phyloP scores from a whole-genome alignment of 177 flowering plant species.

The Vitis hybrid region DNA sequence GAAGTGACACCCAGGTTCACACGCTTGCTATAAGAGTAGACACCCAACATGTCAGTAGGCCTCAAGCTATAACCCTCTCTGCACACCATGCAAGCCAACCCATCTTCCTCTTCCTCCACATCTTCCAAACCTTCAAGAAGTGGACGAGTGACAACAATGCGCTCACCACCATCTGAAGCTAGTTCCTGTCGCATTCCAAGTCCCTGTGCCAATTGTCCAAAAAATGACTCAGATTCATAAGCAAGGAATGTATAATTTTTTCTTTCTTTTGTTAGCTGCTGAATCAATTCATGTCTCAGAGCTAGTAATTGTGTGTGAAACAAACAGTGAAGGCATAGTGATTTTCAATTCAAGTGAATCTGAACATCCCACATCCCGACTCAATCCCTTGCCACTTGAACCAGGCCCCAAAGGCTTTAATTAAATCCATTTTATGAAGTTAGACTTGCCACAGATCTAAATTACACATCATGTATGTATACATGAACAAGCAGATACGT shows the following conservation, averaged over 20 bases:
- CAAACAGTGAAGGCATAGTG: too few relatives aligned
- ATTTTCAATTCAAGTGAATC: too few relatives aligned
- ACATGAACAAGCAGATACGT: too few relatives aligned
- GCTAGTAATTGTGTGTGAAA: background rate
- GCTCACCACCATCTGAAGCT: constrained; percentile 87
- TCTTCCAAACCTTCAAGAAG: constrained; percentile 92
- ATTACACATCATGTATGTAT: too few relatives aligned
- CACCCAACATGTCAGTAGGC: constrained; percentile 88
- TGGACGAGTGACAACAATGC: constrained; percentile 79
- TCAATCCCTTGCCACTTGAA: too few relatives aligned
- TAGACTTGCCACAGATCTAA: too few relatives aligned
- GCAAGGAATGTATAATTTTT: background rate
- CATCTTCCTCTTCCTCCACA: constrained; percentile 93
- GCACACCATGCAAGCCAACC: constrained; percentile 98
- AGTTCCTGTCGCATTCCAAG: constrained; percentile 88
- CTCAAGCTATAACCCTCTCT: constrained; percentile 94
- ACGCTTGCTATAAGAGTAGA: constrained; percentile 93
- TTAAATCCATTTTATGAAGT: too few relatives aligned
- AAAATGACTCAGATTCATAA: background rate
- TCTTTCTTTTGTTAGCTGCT: background rate
- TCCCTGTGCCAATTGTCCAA: constrained; percentile 41
- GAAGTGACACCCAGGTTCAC: constrained; percentile 83
- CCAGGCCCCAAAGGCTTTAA: too few relatives aligned
- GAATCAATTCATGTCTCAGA: background rate
- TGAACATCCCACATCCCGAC: too few relatives aligned